Base-by-base conservation (phyloP, 148 eudicot genomes). In the Rhododendron griersonianum region DNA sequence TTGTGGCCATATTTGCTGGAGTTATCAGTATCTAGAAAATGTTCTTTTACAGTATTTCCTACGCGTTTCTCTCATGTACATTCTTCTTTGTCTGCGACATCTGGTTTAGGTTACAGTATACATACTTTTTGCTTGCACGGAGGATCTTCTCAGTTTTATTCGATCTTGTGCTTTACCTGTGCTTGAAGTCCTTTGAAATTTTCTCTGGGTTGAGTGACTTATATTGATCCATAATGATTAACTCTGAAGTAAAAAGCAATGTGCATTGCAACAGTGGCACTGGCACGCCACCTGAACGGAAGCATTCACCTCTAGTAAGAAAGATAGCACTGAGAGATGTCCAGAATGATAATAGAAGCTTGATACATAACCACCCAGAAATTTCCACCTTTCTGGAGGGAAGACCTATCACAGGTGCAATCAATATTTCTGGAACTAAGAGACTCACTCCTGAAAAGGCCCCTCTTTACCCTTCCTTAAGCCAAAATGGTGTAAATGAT, bases 311-410 rank as follows among this genome's bases (percentile, higher is more conserved):
- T 47, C 35, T 55, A 71, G 41, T 83, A 15, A 91, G 87, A 83
- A 91, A 91, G 91, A 80, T 84, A 15, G 91, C 89, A 55, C 78
- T 91, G 14, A 88, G 91, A 86, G 91, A 91, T 88, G 90, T 91
- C 80, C 93, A 91, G 86, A 90, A 91, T 37, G 88, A 90, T 81
- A 90, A 90, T 75, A 86, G 84, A 33, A 88, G 81, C 75, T 78
- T 82, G 33, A 63, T 83, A 37, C 76, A 16, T 55, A 83, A 81
- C 81, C 89, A 86, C 78, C 86, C 78, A 83, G 87, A 88, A 30
- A 83, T 81, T 83, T 85, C 84, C 19, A 37, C 82, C 74, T 23
- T 83, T 65, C 53, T 86, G 25, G 89, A 81, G 57, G 92, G 87
- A 80, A 86, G 78, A 83, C 78, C 89, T 59, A 78, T n/a, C 83